These are phyloP conservation scores for Ocimum tenuiflorum DNA, from an alignment of 257 asterid genomes.

Conservation along the genomic window DNA sequence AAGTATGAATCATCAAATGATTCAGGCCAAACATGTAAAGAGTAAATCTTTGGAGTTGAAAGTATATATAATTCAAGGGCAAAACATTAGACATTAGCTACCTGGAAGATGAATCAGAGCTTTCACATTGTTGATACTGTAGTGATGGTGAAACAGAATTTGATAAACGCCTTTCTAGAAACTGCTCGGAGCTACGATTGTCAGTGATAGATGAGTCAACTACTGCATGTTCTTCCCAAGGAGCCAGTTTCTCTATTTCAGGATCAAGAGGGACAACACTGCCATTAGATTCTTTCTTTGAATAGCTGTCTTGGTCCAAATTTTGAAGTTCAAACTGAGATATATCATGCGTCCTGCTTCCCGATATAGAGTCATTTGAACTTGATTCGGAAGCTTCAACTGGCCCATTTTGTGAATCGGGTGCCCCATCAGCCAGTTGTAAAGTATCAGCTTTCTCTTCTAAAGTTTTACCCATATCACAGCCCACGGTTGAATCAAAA, in stretches of 20 bases:
- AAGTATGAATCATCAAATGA: neutral
- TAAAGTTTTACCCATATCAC: conserved; percentile 33
- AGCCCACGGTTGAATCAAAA: conserved; percentile 41
- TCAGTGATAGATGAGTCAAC: conserved; percentile 30
- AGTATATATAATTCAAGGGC: conserved; percentile 1
- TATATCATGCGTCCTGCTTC: conserved; percentile 28
- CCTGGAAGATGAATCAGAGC: conserved; percentile 91
- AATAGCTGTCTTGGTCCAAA: conserved; percentile 25
- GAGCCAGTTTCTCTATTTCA: conserved; percentile 35
- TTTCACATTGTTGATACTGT: conserved; percentile 64
- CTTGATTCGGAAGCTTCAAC: conserved; percentile 45
- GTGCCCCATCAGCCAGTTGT: conserved; percentile 35
- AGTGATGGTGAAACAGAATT: conserved; percentile 51
- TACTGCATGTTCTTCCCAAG: conserved; percentile 29
- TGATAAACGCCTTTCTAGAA: conserved; percentile 45
- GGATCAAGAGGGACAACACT: conserved; percentile 29
- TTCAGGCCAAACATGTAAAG: neutral
- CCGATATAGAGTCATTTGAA: conserved; percentile 31
- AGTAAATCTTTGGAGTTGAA: conserved; percentile 6
- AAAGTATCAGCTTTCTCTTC: conserved; percentile 42
- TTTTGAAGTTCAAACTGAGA: conserved; percentile 40
- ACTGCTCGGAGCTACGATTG: conserved; percentile 31
- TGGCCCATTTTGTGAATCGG: conserved; percentile 30
- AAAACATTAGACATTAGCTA: conserved; percentile 23
- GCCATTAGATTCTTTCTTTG: conserved; percentile 31